A percentile compares a stretch with the other conserved stretches of the same genome.
These are phyloP conservation scores for Rhodotorula sp. DNA, from an alignment of 1,284 basidiomycete species.

Conservation along the genomic window DNA sequence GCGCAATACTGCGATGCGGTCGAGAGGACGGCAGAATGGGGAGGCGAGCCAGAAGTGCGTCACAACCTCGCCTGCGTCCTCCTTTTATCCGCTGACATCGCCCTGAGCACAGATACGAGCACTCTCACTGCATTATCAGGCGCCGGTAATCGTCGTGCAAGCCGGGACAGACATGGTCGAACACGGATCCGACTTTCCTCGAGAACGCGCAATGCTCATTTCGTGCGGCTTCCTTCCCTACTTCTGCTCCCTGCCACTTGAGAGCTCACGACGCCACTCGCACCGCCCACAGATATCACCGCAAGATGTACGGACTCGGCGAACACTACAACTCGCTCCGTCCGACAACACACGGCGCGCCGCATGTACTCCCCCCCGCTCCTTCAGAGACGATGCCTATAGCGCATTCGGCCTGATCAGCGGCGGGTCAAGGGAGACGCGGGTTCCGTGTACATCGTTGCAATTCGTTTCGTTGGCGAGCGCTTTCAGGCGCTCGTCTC, in stretches of 20 bases:
- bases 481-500: no score
- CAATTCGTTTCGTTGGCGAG: no score
- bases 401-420: neutral
- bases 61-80: no score
- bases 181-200: constrained; percentile 67
- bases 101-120: constrained; percentile 66
- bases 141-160: constrained; percentile 92
- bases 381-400: constrained; percentile 9
- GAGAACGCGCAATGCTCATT: constrained; percentile 31
- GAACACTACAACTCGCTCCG: constrained; percentile 86
- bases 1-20: constrained; percentile 75
- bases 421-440: no score
- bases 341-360: constrained; percentile 23
- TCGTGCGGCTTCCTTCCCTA: constrained; percentile 16
- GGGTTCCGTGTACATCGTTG: no score
- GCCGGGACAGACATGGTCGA: constrained; percentile 69
- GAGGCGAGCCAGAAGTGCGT: constrained; percentile 84
- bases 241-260: neutral
- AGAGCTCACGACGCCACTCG: neutral
- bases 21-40: constrained; percentile 84
- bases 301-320: constrained; percentile 86
- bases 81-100: no score
- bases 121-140: constrained; percentile 73
- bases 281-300: constrained; percentile 67
- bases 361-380: constrained; percentile 12